Evolutionary conservation across 768 basidiomycete species (phyloP), one percentile per base, ranked within the genome.

Genomic region (Boletellus ananas): DNA sequence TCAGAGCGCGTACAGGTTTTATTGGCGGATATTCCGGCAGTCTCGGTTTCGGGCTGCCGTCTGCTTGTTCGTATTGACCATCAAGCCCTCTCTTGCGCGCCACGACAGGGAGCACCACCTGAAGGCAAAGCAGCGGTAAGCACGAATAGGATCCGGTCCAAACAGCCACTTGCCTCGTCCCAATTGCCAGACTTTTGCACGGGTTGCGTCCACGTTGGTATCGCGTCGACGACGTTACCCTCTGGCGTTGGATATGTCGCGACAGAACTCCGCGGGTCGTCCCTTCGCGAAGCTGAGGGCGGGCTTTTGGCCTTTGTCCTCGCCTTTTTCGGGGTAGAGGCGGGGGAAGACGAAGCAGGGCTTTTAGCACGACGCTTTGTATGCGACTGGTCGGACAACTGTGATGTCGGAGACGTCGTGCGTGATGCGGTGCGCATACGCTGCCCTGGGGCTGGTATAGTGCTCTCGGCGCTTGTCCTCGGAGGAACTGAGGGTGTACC

Each of bases 71-170:
- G 60, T 87, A 90, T 51, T 83, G 77, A 35, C 76, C 80, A 50
- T 87, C 81, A 41, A 93, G 64, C 8, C 90, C 89, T 60, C 81
- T 87, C 72, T 91, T 90, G 50, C 87, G 77, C 8, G 90, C 89
- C 12, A 93, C 88, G 6, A 86, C 88, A 21, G 90, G 90, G 12
- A 92, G 72, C 1, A 93, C 85, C 34, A 91, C 88, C 88, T 90
- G 55, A 4, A 37, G 45, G 39, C 21, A 17, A 50, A 36, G n/a
- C 25, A 31, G 17, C 20, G 43, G 45, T 43, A 46, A 52, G 58
- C 6, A 47, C 43, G 50, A 40, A 58, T 47, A 42, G 27, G 3
- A 29, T 21, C 14, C 2, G 35, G 35, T 13, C 42, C 33, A 55
- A 11, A 12, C 4, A 27, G 21, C 44, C 6, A 72, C 78, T 61